Evolutionary conservation across 345 rosid species (phyloP).

Genomic region (Cochlearia excelsa): DNA sequence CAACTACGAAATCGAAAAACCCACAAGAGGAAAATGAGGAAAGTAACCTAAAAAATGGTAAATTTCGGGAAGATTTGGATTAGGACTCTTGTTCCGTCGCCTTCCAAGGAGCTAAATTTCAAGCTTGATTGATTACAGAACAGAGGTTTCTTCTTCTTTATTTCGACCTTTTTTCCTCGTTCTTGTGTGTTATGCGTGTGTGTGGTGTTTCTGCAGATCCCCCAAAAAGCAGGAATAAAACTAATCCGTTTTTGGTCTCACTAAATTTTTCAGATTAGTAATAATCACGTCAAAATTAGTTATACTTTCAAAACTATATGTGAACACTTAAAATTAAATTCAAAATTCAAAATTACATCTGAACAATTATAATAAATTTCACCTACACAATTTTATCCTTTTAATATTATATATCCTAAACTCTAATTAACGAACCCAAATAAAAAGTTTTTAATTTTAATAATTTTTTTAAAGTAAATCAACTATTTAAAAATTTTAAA

Average conservation of each 20-base stretch:
- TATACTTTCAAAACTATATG: too few relatives aligned
- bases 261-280: not conserved
- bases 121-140: conserved; percentile 19
- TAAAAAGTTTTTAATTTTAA: too few relatives aligned
- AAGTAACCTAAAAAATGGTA: conserved; percentile 51
- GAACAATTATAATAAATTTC: too few relatives aligned
- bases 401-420: too few relatives aligned
- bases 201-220: conserved; percentile 39
- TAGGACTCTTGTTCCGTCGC: conserved; percentile 30
- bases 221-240: conserved; percentile 20
- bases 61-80: conserved; percentile 35
- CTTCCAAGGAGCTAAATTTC: conserved; percentile 18
- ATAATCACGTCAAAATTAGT: too few relatives aligned
- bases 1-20: conserved; percentile 7
- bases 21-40: not conserved
- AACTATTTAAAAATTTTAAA: too few relatives aligned
- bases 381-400: too few relatives aligned
- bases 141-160: conserved; percentile 5
- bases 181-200: conserved; percentile 11
- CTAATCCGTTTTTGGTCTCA: not conserved
- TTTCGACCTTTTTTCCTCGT: conserved; percentile 3
- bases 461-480: too few relatives aligned
- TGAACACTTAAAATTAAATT: too few relatives aligned
- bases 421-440: too few relatives aligned
- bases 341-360: too few relatives aligned